Percentiles rank a stretch among this genome's conserved stretches.
Evolutionary conservation across 2,329 filamentous ascomycete species (phyloP).

Genomic region (Paracoccidioides lutzii): DNA sequence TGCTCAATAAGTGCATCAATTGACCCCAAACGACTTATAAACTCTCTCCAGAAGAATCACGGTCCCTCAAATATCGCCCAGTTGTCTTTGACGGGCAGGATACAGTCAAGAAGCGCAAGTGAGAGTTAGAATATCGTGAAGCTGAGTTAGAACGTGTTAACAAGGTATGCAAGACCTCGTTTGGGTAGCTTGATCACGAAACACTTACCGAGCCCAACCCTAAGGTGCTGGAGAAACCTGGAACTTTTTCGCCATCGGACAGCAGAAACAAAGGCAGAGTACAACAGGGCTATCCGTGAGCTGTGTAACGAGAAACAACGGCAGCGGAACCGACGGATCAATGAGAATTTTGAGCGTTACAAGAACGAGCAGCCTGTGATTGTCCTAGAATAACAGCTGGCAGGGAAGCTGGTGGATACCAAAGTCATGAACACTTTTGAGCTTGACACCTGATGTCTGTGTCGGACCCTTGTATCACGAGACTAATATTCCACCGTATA

Average conservation of each 20-base stretch:
- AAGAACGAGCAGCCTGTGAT: slow-evolving; percentile 20
- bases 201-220: slow-evolving; percentile 4
- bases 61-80: slow-evolving; percentile 16
- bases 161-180: slow-evolving; percentile 9
- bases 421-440: slow-evolving; percentile 16
- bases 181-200: slow-evolving; percentile 1
- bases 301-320: slow-evolving; percentile 13
- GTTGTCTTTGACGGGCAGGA: slow-evolving; percentile 10
- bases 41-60: slow-evolving; percentile 14
- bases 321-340: slow-evolving; percentile 10
- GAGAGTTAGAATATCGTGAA: slow-evolving; percentile 10
- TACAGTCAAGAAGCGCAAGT: slow-evolving; percentile 11
- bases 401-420: slow-evolving; percentile 15
- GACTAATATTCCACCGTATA: no score
- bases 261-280: slow-evolving; percentile 8
- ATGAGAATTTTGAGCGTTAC: slow-evolving; percentile 14
- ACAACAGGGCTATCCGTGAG: slow-evolving; percentile 9
- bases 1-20: slow-evolving; percentile 18
- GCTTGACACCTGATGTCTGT: slow-evolving; percentile 11
- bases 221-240: slow-evolving; percentile 9
- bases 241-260: slow-evolving; percentile 7
- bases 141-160: slow-evolving; percentile 9
- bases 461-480: no score
- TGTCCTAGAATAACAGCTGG: slow-evolving; percentile 15
- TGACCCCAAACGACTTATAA: slow-evolving; percentile 15